Evolutionary conservation across 495 filamentous ascomycete genomes (phyloP).

Genomic region (Podospora anserina): DNA sequence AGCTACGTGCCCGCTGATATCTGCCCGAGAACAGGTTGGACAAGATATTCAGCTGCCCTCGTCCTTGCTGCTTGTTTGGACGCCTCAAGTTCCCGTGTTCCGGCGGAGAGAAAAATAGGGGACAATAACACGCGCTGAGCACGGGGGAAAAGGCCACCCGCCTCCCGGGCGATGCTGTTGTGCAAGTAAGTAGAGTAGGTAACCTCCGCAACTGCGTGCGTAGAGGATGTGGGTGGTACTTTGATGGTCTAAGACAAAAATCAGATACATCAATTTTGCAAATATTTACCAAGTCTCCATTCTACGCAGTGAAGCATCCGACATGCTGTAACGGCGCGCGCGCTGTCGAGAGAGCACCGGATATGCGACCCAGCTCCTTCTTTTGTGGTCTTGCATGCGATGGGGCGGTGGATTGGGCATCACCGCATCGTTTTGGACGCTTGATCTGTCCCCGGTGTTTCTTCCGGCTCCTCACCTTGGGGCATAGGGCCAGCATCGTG

Average conservation of each 20-base stretch:
- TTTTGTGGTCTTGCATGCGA: conserved; percentile 10
- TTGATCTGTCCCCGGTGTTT: conserved; percentile 2
- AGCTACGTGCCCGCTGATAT: conserved; percentile 1
- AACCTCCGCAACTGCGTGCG: conserved; percentile 14
- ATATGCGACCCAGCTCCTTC: conserved; percentile 6
- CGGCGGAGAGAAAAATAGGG: neutral
- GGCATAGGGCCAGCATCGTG: conserved; percentile 17
- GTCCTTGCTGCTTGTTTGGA: conserved; percentile 3
- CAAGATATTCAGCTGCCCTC: conserved; percentile 17
- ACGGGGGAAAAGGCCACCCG: neutral
- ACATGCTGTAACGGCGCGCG: conserved; percentile 5
- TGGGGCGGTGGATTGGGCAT: conserved; percentile 16
- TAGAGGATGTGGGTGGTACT: conserved; percentile 11
- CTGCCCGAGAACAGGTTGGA: conserved; percentile 5
- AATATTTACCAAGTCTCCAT: neutral
- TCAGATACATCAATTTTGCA: neutral
- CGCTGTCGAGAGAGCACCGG: neutral
- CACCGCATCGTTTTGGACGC: conserved; percentile 18
- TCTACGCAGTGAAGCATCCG: neutral
- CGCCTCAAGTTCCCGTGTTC: neutral
- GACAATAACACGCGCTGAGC: conserved; percentile 5
- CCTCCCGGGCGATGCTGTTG: neutral
- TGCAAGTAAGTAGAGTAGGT: conserved; percentile 14
- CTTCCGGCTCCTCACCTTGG: conserved; percentile 12
- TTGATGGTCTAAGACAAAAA: conserved; percentile 8